Base-by-base conservation (phyloP, 768 basidiomycete genomes). In the Pisolithus albus region DNA sequence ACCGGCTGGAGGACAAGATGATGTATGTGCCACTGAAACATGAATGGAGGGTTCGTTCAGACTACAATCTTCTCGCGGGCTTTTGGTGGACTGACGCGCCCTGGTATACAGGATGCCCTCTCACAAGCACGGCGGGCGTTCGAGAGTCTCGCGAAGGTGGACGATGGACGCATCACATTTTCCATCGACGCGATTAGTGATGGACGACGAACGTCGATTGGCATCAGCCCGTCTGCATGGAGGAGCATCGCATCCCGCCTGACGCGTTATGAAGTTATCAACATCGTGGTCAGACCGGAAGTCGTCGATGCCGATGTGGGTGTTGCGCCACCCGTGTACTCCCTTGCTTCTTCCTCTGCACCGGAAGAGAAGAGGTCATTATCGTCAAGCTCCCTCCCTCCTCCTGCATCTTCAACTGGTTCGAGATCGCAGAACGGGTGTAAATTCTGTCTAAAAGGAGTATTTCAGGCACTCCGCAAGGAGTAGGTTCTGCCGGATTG, bases 151-250 rank as follows among this genome's bases (percentile, higher is more conserved):
- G 60, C 56, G 7, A 51, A 60, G 7, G 53, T 75, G 7, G 58
- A 70, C 1, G 68, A 74, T 28, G 63, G 73, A 1, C 70, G 72
- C 1, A 73, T 83, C 5, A 65, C 70, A 5, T 77, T 83, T 55
- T 70, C 67, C 28, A 60, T 77, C 15, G 61, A 57, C 21, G 68
- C 70, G 4, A 56, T 65, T 2, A 59, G 71, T 26, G 64, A 68
- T 9, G 65, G 67, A 0, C 54, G 67, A 5, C 54, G 62, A 51
- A 61, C 70, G 44, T 64, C 60, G 23, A 77, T 77, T 37, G 72
- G 72, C 50, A 83, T 80, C 59, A 82, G 72, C 37, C 76, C 67
- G 41, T 72, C 64, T 34, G 82, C 73, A 34, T 83, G 82, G 82
- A 53, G 66, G 5, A 65, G 65, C 2, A 64, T 79, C 5, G 56